Base-by-base conservation (phyloP, 495 filamentous ascomycete species). In the Tirmania nivea region DNA sequence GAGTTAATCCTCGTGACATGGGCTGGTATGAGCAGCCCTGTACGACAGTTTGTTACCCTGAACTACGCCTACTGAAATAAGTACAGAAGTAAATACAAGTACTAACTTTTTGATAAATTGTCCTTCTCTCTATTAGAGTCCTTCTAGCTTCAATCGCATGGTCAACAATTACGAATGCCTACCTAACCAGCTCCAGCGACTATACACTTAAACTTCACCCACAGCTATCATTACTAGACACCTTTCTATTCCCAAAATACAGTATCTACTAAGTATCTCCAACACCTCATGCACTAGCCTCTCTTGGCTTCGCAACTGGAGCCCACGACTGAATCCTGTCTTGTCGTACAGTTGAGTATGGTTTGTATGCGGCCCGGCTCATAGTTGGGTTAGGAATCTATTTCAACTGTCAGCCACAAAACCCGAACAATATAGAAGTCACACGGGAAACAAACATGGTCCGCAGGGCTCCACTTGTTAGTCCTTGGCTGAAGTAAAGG, bases 331-430 rank as follows among this genome's bases (percentile, higher is more conserved):
- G 60, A 48, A 69, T 57, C 67, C 75, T 76, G 55, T 10, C 19
- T n/a, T 47, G 25, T 10, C 34, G 78, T 84, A 63, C 66, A 94
- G 90, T 97, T 68, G 75, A 92, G 66, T 95, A 99, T 14, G 92
- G 76, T 72, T 83, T 89, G 72, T 77, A 99, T 10, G 86, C 87
- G 52, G 73, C 85, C 52, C 84, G 77, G 51, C 71, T 78, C 47
- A 72, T 67, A 14, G 90, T 94, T 57, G 77, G 66, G 65, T 81
- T 92, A 49, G 83, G 78, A 48, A 79, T 69, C 39, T 45, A 19
- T 31, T 7, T 31, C 25, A 3, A 31, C 25, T 31, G 25, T 31
- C 7, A 31, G 25, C 7, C 25, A 31, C 25, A 31, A 31, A 31
- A 31, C 0, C 7, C 25, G 25, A 31, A 31, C 25, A 31, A 31